Base-by-base conservation (phyloP, 2,329 filamentous ascomycete species). In the Lachnellula suecica region DNA sequence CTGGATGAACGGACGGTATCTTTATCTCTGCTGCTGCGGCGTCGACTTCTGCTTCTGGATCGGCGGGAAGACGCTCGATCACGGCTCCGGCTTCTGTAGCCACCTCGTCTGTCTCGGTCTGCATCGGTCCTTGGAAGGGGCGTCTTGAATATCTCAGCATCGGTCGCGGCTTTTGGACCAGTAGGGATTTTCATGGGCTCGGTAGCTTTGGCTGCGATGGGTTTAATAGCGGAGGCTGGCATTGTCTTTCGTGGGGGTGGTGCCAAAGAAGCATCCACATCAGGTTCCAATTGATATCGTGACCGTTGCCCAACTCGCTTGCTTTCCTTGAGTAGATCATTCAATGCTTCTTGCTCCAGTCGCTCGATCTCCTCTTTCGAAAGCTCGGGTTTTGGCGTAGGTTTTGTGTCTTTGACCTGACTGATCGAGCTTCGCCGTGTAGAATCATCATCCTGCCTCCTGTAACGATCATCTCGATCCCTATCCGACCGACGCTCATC, bases 271-370 rank as follows among this genome's bases (percentile, higher is more conserved):
- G 66, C 58, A 46, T 70, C 67, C 23, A 70, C 49, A 43, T 68
- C 65, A n/a, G 65, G 46, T 38, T 69, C 67, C 35, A 65, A 24
- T 53, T 66, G 62, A 57, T 67, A 62, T 53, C 66, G 60, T 31
- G 64, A 63, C 41, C 62, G 58, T 49, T 65, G 61, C 13, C 64
- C 58, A 20, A 63, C 53, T 23, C 57, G 56, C 31, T 66, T 65
- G 19, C 66, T 59, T 53, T 69, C 67, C 20, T 66, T 66, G n/a
- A 68, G 41, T 19, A 70, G 60, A 57, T 67, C 60, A 44, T 64
- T 61, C 11, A 70, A 51, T 41, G 67, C 67, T 57, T 69, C 67
- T 45, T 67, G 61, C 47, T 69, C 66, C 15, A 69, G 51, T 22
- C 63, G 56, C 44, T 68, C 65, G 19, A 61, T 60, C 23, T 68